Conservation (phyloP, 805 yeast species). For the Ascoidea asiatica region DNA sequence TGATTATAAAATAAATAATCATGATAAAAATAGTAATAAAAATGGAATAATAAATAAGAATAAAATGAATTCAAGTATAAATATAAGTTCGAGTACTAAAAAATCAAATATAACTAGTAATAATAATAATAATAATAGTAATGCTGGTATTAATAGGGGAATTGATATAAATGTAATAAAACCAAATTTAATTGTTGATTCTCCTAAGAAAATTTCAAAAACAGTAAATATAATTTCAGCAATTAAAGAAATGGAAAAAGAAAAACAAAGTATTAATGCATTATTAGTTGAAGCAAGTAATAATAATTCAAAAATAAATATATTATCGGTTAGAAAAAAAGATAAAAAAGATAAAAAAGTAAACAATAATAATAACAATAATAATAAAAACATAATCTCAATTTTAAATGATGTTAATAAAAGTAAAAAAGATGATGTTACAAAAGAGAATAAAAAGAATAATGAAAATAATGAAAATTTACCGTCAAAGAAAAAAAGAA, state of each 20-base stretch:
- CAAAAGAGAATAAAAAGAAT: not conserved
- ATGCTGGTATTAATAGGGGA: not conserved
- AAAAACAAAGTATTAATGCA: not conserved
- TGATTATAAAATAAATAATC: not conserved
- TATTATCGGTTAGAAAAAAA: not conserved
- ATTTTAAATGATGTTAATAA: too few species aligned
- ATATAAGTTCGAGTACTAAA: not conserved
- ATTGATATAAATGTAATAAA: not conserved
- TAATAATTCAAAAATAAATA: too few species aligned
- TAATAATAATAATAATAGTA: not conserved
- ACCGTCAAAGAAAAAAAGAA: not conserved
- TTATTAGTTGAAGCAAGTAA: not conserved
- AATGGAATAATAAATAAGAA: not conserved
- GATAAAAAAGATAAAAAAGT: too few species aligned
- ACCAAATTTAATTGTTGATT: not conserved
- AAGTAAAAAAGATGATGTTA: too few species aligned
- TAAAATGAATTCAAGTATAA: not conserved
- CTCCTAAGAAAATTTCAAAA: not conserved
- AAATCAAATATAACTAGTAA: not conserved
- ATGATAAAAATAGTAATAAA: not conserved
- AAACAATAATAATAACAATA: too few species aligned
- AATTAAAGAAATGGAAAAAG: not conserved
- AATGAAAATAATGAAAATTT: not conserved
- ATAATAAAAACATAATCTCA: too few species aligned
- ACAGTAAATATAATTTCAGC: not conserved